phyloP scores from a whole-genome alignment of 148 eudicot genomes.

The Vaccinium myrtillus region DNA sequence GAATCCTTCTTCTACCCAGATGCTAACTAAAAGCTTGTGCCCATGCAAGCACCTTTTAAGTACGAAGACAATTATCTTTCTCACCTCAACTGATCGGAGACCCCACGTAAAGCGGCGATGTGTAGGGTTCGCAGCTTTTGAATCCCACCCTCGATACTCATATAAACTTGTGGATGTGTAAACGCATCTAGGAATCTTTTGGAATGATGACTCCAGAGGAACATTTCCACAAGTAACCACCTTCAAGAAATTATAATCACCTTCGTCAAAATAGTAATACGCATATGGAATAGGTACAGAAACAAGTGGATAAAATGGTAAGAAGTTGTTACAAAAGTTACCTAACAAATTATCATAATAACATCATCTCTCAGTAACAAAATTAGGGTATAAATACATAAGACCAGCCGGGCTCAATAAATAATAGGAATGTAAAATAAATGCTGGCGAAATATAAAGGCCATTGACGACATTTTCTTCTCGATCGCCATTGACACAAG shows the following conservation, averaged over 20 bases:
- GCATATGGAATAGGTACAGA: neutral
- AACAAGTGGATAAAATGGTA: conserved; percentile 7
- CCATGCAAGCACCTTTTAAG: neutral
- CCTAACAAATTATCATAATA: neutral
- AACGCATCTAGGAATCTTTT: conserved; percentile 86
- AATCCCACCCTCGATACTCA: conserved; percentile 89
- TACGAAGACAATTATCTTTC: conserved; percentile 11
- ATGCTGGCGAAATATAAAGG: neutral
- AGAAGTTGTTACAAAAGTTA: neutral
- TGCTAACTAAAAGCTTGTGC: neutral
- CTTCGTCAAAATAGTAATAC: neutral
- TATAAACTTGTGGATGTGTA: conserved; percentile 80
- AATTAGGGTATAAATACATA: neutral
- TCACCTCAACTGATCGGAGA: conserved; percentile 72
- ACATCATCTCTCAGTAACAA: neutral
- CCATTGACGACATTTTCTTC: neutral
- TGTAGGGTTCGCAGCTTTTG: conserved; percentile 80
- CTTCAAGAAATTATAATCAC: conserved; percentile 29
- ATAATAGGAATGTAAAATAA: neutral
- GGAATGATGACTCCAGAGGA: conserved; percentile 87
- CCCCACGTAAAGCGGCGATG: conserved; percentile 97
- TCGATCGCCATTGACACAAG: neutral
- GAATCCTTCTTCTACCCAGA: neutral
- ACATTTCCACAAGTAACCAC: conserved; percentile 98
- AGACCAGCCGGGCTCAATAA: neutral